Evolutionary conservation across 2,329 filamentous ascomycete species (phyloP).

Genomic region (Chrysoporthe puriensis): DNA sequence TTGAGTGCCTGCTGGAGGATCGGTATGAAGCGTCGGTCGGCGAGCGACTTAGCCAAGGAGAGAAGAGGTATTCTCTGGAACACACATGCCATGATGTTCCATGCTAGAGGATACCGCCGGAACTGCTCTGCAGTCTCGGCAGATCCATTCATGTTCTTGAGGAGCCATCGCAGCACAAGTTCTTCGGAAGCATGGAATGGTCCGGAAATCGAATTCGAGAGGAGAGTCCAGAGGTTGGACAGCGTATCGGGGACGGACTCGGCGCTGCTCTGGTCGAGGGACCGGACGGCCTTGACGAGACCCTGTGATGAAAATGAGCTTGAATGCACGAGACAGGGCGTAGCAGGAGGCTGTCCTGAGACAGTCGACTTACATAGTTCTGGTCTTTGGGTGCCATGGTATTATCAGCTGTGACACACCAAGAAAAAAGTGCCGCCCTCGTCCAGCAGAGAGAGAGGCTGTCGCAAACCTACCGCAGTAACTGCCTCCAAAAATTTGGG

Average conservation of each 20-base stretch:
- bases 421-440: neutral
- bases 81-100: slow-evolving; percentile 64
- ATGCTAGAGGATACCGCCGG: slow-evolving; percentile 59
- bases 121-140: slow-evolving; percentile 53
- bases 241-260: slow-evolving; percentile 52
- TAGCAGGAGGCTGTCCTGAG: neutral
- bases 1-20: slow-evolving; percentile 69
- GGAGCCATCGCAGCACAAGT: slow-evolving; percentile 64
- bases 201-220: slow-evolving; percentile 47
- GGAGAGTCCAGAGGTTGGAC: slow-evolving; percentile 50
- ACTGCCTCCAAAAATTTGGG: slow-evolving; percentile 18
- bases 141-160: slow-evolving; percentile 61
- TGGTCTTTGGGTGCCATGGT: slow-evolving; percentile 16
- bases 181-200: slow-evolving; percentile 59
- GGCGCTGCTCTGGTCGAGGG: slow-evolving; percentile 57
- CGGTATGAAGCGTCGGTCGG: slow-evolving; percentile 68
- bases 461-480: neutral
- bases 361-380: neutral
- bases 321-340: neutral
- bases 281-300: slow-evolving; percentile 57
- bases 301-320: slow-evolving; percentile 26
- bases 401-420: neutral
- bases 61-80: slow-evolving; percentile 69
- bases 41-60: slow-evolving; percentile 71
- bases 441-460: slow-evolving; percentile 1